These are phyloP conservation scores for Trichoderma harzianum DNA, from an alignment of 2,329 filamentous ascomycete species.

Conservation along the genomic window DNA sequence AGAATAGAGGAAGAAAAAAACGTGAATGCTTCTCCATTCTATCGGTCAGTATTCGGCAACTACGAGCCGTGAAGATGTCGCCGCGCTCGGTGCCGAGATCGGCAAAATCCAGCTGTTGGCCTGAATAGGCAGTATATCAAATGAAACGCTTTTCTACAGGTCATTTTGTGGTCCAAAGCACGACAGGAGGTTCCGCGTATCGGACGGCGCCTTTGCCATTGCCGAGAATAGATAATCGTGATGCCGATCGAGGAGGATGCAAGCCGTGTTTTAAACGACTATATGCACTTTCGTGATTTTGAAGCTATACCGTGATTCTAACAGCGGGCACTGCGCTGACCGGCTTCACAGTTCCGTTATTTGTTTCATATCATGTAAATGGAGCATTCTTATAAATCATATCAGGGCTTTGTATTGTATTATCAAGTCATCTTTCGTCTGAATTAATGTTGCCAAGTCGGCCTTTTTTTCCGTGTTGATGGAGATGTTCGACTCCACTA, in stretches of 20 bases:
- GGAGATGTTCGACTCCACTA: background rate
- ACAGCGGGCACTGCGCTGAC: background rate
- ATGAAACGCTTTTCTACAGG: background rate
- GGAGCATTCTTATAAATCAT: background rate
- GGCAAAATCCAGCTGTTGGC: constrained; percentile 15
- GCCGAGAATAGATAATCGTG: background rate
- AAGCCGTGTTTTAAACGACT: background rate
- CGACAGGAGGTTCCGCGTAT: background rate
- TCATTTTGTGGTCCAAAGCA: background rate
- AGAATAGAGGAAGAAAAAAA: background rate
- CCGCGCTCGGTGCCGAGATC: constrained; percentile 27
- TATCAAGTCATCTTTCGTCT: background rate
- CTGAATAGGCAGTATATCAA: background rate
- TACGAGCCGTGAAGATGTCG: constrained; percentile 6
- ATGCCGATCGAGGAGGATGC: background rate
- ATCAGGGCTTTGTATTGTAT: background rate
- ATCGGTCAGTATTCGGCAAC: constrained; percentile 12
- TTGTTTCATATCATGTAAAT: background rate
- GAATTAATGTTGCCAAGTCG: background rate
- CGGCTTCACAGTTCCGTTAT: background rate
- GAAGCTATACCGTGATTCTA: background rate
- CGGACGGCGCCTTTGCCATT: background rate
- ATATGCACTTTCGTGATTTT: background rate
- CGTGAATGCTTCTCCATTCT: background rate
- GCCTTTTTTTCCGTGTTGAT: background rate